Evolutionary conservation across 371 early-diverging fungal genomes (phyloP).

Genomic region (Coemansia sp.): DNA sequence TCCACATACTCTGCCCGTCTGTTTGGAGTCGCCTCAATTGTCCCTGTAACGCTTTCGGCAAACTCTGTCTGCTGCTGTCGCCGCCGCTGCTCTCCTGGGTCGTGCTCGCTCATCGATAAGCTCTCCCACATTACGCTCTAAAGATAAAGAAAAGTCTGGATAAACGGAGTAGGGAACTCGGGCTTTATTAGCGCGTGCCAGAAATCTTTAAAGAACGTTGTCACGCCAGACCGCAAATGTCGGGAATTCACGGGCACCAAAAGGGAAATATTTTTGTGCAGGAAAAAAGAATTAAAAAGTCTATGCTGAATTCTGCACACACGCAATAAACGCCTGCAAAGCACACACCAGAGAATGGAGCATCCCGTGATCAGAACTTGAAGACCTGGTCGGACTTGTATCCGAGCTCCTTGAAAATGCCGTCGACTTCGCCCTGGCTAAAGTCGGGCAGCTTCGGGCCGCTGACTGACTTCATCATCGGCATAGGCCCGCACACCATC

Average conservation of each 20-base stretch:
- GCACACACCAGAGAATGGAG: not conserved
- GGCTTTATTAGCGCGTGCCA: not conserved
- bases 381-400: constrained; percentile 74
- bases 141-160: not conserved
- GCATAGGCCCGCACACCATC: constrained; percentile 89
- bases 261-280: not conserved
- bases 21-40: not conserved
- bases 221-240: not conserved
- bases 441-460: constrained; percentile 84
- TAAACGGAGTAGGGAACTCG: not conserved
- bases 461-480: constrained; percentile 74
- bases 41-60: not conserved
- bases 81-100: constrained; percentile 11
- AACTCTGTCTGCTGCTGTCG: constrained; percentile 2
- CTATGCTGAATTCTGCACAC: not conserved
- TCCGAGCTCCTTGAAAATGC: constrained; percentile 85
- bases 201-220: constrained; percentile 2
- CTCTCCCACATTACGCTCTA: constrained; percentile 26
- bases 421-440: constrained; percentile 80
- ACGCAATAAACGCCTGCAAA: not conserved
- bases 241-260: not conserved
- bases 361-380: constrained; percentile 71
- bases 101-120: constrained; percentile 24
- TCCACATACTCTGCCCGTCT: constrained; percentile 22
- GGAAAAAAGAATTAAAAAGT: not conserved